Evolutionary conservation across 2,329 filamentous ascomycete species (phyloP).

Genomic region (Akanthomyces dipterigenus): DNA sequence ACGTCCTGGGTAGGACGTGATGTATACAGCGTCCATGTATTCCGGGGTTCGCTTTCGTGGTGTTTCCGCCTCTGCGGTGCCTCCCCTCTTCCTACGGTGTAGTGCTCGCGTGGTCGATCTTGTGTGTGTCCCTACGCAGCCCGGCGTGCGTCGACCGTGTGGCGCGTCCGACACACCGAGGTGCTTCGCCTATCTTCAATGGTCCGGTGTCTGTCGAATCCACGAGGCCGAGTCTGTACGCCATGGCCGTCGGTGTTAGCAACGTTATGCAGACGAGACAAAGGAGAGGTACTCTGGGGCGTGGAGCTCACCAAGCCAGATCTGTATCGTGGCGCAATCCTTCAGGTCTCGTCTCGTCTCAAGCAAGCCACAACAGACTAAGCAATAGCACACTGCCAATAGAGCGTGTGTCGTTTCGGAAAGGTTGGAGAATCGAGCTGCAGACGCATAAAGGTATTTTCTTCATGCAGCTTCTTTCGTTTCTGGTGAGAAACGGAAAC

Average conservation of each 20-base stretch:
- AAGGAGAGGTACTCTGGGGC: background rate
- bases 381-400: background rate
- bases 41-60: background rate
- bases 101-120: background rate
- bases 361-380: background rate
- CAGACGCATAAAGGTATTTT: background rate
- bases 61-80: too few relatives aligned
- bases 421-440: background rate
- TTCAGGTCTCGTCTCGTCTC: background rate
- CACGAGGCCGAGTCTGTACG: background rate
- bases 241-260: background rate
- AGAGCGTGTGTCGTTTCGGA: background rate
- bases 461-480: background rate
- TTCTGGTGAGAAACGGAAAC: background rate
- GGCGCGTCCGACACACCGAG: background rate
- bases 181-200: background rate
- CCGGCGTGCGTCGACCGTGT: background rate
- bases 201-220: background rate
- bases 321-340: background rate
- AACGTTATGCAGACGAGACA: background rate
- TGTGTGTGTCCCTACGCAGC: background rate
- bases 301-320: background rate
- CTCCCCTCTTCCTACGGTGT: background rate
- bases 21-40: conserved; percentile 13
- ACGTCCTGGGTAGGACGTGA: conserved; percentile 9